A percentile compares a stretch with the other conserved stretches of the same genome.
Conservation (phyloP, 2,329 filamentous ascomycete genomes). For the Penicillium glabrum region DNA sequence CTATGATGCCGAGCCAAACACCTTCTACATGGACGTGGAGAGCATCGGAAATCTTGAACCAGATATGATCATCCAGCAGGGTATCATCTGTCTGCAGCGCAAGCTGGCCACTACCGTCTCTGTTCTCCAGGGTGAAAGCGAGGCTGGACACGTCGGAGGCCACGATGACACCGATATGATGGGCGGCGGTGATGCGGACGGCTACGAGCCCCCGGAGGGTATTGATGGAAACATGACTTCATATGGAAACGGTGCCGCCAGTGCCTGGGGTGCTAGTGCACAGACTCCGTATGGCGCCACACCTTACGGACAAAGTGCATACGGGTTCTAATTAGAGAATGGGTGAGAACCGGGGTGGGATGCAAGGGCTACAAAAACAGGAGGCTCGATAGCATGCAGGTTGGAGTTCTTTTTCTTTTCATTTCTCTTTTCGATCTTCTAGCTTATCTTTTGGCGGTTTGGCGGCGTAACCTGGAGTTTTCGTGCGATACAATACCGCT, state of each 20-base stretch:
- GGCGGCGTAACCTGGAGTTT: slow-evolving; percentile 16
- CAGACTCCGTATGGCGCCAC: slow-evolving; percentile 61
- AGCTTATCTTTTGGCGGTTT: slow-evolving; percentile 11
- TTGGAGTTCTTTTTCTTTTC: slow-evolving; percentile 20
- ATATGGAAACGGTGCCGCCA: slow-evolving; percentile 53
- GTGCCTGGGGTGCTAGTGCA: slow-evolving; percentile 64
- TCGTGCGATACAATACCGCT: not conserved
- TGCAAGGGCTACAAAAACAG: slow-evolving; percentile 7
- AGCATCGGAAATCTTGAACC: slow-evolving; percentile 84
- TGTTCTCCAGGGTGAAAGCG: slow-evolving; percentile 57
- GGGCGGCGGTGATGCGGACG: slow-evolving; percentile 53
- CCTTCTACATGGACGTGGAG: slow-evolving; percentile 94
- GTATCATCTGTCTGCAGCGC: slow-evolving; percentile 82
- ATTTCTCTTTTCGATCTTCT: slow-evolving; percentile 1
- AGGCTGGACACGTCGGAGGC: slow-evolving; percentile 53
- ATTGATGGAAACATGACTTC: slow-evolving; percentile 44
- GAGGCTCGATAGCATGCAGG: slow-evolving; percentile 20
- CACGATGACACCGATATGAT: slow-evolving; percentile 46
- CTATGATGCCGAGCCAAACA: slow-evolving; percentile 78
- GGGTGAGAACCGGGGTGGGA: not conserved
- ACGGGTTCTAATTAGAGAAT: slow-evolving; percentile 27
- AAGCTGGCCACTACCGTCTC: slow-evolving; percentile 82
- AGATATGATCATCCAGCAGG: slow-evolving; percentile 83
- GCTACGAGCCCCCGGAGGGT: slow-evolving; percentile 47
- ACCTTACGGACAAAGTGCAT: slow-evolving; percentile 56